phyloP scores from a whole-genome alignment of 495 filamentous ascomycete genomes.

The Lasiosphaeris hirsuta region DNA sequence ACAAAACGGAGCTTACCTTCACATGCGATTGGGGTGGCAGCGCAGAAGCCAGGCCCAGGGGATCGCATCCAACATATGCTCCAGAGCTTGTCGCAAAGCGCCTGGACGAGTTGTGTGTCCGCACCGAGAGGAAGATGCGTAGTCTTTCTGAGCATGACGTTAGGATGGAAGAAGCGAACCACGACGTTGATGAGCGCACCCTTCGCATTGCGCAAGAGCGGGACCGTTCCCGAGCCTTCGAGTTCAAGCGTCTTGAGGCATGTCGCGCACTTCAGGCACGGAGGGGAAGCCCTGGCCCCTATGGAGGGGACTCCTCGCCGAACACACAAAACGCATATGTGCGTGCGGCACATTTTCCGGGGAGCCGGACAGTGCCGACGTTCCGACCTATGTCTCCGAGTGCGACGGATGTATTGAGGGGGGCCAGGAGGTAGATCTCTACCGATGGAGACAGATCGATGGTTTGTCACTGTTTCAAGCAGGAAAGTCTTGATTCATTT shows the following conservation, averaged over 20 bases:
- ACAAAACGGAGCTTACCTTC: conserved; percentile 38
- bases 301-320: conserved; percentile 2
- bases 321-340: conserved; percentile 11
- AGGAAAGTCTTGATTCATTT: too few species aligned
- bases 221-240: conserved; percentile 41
- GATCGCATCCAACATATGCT: conserved; percentile 15
- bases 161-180: conserved; percentile 34
- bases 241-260: conserved; percentile 37
- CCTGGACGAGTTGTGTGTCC: conserved; percentile 27
- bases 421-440: conserved; percentile 9
- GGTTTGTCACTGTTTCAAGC: too few species aligned
- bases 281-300: conserved; percentile 23
- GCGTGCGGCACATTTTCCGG: conserved; percentile 7
- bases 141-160: conserved; percentile 26
- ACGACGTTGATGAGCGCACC: conserved; percentile 34
- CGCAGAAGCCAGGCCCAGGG: conserved; percentile 22
- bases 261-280: conserved; percentile 26
- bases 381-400: conserved; percentile 19
- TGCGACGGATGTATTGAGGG: conserved; percentile 23
- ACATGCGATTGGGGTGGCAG: conserved; percentile 48
- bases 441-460: too few species aligned
- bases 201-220: conserved; percentile 35
- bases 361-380: conserved; percentile 18
- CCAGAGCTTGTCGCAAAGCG: conserved; percentile 17
- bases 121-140: conserved; percentile 32